Evolutionary conservation across 768 basidiomycete species (phyloP), one percentile per base, ranked within the genome.

Genomic region (Holtermanniella nyarrowii): DNA sequence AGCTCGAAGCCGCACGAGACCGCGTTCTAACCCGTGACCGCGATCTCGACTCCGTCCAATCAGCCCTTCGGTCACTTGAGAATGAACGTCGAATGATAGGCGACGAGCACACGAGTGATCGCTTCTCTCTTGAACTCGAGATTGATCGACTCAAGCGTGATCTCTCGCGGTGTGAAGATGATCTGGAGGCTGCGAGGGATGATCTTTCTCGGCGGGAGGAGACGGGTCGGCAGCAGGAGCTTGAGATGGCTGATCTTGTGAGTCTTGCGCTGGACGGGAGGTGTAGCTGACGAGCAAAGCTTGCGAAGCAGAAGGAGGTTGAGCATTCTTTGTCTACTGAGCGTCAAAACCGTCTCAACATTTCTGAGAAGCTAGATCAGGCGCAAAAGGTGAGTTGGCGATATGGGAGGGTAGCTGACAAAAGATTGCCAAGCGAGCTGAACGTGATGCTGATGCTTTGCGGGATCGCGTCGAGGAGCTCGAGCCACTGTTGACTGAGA

Each of bases 111-210:
- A 84, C 84, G 0, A 83, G 82, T 2, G 84, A 88, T 21, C 77
- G 82, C 42, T 87, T 88, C 74, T 86, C 86, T 0, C 73, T 96
- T 26, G 87, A 95, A 68, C 78, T 96, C 18, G 91, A 99, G 70
- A 76, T 86, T 0, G 93, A 96, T 56, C 75, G 88, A 2, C 73
- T 90, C 45, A 83, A 83, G 68, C 78, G 90, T 24, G 93, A 99
- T 64, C 62, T 95, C 39, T 82, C 83, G 57, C 75, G 85, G 2
- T 75, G 84, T 1, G 86, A 93, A 61, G 82, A 84, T 56, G 88
- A 93, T 48, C 75, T 93, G 3, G 71, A 78, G 20, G 79, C 85
- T 26, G 79, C 83, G 3, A 76, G 83, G 49, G 77, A 79, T 53
- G 87, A 89, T 39, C 69, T 87, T 4, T 78, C 80, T 13, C 79